Conservation (phyloP, 306 rosid genomes). For the Arachis hypogaea region DNA sequence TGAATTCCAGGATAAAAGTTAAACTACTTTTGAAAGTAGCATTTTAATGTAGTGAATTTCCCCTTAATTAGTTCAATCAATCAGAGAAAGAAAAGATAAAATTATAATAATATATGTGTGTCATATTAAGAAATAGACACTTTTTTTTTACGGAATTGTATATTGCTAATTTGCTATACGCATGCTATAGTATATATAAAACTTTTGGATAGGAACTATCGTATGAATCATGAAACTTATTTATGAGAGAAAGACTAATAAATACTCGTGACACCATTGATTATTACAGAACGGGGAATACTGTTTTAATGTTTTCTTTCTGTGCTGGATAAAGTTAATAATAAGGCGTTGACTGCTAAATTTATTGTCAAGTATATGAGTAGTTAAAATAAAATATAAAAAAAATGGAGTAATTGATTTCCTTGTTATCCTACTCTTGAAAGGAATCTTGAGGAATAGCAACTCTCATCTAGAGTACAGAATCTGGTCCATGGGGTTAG, state of each 20-base stretch:
- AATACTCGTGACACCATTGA: neutral
- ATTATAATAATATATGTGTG: neutral
- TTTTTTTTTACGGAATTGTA: neutral
- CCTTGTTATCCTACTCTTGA: neutral
- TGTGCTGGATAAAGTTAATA: too few relatives aligned
- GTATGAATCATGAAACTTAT: neutral
- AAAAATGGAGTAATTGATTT: too few relatives aligned
- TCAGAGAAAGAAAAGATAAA: neutral
- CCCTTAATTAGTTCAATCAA: neutral
- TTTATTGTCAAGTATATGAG: too few relatives aligned
- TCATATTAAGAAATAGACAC: neutral
- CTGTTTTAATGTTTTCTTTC: too few relatives aligned
- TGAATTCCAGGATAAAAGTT: neutral
- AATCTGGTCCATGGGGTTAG: constrained; percentile 48
- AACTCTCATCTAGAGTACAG: constrained; percentile 7
- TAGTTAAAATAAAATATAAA: too few relatives aligned
- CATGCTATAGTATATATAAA: too few relatives aligned
- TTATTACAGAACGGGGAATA: too few relatives aligned
- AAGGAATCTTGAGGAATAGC: constrained; percentile 24
- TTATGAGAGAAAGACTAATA: neutral
- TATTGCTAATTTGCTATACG: neutral
- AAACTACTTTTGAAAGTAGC: neutral
- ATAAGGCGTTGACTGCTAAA: too few relatives aligned
- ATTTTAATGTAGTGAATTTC: neutral
- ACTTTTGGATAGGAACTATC: too few relatives aligned